Evolutionary conservation across 1,284 basidiomycete genomes (phyloP).

Genomic region (Boletus albobrunnescens): DNA sequence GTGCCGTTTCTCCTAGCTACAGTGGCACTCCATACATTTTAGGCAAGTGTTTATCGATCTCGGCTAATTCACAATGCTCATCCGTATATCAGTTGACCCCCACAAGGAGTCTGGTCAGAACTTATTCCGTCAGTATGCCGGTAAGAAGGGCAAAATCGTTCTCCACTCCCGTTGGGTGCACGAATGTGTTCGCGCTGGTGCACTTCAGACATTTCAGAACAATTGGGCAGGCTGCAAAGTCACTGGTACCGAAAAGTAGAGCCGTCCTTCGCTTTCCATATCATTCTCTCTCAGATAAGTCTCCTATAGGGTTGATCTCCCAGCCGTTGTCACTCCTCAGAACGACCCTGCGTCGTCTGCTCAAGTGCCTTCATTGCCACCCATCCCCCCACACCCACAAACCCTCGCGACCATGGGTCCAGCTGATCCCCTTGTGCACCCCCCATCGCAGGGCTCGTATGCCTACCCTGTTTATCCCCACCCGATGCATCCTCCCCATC

Average conservation of each 20-base stretch:
- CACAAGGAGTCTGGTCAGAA: slow-evolving; percentile 75
- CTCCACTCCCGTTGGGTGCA: slow-evolving; percentile 67
- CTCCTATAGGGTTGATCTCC: slow-evolving; percentile 29
- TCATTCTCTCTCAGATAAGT: slow-evolving; percentile 8
- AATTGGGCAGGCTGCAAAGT: slow-evolving; percentile 79
- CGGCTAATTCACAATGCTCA: slow-evolving; percentile 14
- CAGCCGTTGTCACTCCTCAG: slow-evolving; percentile 35
- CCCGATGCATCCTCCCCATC: slow-evolving; percentile 39
- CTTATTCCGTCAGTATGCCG: slow-evolving; percentile 68
- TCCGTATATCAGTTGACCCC: slow-evolving; percentile 44
- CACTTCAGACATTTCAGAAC: slow-evolving; percentile 65
- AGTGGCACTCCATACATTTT: slow-evolving; percentile 73
- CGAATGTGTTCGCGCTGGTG: slow-evolving; percentile 63
- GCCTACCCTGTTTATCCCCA: slow-evolving; percentile 46
- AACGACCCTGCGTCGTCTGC: slow-evolving; percentile 25
- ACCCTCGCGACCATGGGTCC: slow-evolving; percentile 30
- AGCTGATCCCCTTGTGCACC: slow-evolving; percentile 31
- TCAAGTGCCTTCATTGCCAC: slow-evolving; percentile 26
- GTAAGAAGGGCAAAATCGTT: slow-evolving; percentile 73
- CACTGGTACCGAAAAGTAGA: slow-evolving; percentile 66
- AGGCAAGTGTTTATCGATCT: slow-evolving; percentile 44
- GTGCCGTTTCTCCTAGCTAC: slow-evolving; percentile 64
- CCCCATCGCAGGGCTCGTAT: slow-evolving; percentile 37
- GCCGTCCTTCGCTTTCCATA: background rate
- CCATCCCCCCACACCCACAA: slow-evolving; percentile 32